Percentiles rank a stretch among this genome's conserved stretches.
These are phyloP conservation scores for Petasospora fabianii DNA, from an alignment of 1,139 yeast species.

Conservation along the genomic window DNA sequence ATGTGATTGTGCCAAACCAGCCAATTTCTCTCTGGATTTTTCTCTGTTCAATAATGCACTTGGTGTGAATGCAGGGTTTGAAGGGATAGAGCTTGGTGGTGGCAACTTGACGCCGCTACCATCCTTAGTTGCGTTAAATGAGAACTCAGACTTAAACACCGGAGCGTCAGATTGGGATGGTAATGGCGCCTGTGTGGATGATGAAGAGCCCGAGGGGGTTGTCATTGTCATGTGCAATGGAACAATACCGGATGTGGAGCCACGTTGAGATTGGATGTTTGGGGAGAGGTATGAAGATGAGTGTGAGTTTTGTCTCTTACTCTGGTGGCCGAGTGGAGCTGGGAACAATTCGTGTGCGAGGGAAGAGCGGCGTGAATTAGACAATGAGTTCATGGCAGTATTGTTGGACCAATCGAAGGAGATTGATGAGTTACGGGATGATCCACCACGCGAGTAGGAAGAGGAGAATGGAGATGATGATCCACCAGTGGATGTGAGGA, in stretches of 20 bases:
- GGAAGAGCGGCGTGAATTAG: constrained; percentile 26
- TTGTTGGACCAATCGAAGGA: constrained; percentile 22
- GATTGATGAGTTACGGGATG: constrained; percentile 26
- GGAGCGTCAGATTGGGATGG: constrained; percentile 6
- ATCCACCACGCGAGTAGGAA: constrained; percentile 19
- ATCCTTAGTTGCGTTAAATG: constrained; percentile 12
- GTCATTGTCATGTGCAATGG: constrained; percentile 14
- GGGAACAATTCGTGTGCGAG: constrained; percentile 26
- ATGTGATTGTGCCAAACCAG: too few relatives aligned
- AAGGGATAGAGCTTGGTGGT: constrained; percentile 20
- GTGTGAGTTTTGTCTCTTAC: constrained; percentile 21
- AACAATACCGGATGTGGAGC: constrained; percentile 18
- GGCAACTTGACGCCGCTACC: constrained; percentile 12
- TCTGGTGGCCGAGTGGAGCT: constrained; percentile 15
- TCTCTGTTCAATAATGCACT: constrained; percentile 3
- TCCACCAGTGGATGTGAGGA: constrained; percentile 19
- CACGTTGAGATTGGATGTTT: constrained; percentile 21
- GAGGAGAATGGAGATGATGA: constrained; percentile 24
- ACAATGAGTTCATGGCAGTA: constrained; percentile 11
- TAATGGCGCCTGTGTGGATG: too few relatives aligned
- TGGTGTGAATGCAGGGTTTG: constrained; percentile 14
- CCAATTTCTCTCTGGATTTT: too few relatives aligned
- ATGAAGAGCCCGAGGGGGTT: constrained; percentile 3
- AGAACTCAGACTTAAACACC: constrained; percentile 19
- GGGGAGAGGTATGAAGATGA: constrained; percentile 24